A percentile compares a stretch with the other conserved stretches of the same genome.
Conservation (phyloP, 441 rosid genomes). For the Iberis amara region DNA sequence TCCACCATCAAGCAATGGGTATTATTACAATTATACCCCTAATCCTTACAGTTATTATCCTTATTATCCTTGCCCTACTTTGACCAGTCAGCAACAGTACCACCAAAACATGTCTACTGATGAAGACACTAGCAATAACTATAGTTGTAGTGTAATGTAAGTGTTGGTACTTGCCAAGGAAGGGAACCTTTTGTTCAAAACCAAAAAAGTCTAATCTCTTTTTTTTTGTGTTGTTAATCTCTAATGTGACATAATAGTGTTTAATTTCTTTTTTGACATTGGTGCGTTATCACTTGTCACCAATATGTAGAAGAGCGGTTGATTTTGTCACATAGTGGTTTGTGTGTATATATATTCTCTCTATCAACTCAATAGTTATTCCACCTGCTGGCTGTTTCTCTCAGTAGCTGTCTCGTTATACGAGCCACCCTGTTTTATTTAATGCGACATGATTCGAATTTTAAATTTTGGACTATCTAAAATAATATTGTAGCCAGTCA, state of each 20-base stretch:
- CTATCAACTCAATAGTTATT: constrained; percentile 26
- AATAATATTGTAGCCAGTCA: neutral
- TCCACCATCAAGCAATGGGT: constrained; percentile 54
- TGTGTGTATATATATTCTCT: constrained; percentile 27
- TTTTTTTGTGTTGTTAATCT: too few relatives aligned
- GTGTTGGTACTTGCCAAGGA: constrained; percentile 17
- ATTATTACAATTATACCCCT: constrained; percentile 42
- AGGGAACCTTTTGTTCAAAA: neutral
- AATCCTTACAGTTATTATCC: constrained; percentile 34
- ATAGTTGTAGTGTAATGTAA: constrained; percentile 26
- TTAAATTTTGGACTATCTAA: constrained; percentile 1
- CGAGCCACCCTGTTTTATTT: constrained; percentile 27
- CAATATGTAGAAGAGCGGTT: constrained; percentile 12
- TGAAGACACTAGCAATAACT: constrained; percentile 24
- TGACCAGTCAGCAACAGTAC: neutral
- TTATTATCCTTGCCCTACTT: constrained; percentile 29
- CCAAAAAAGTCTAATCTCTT: too few relatives aligned
- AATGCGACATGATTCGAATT: constrained; percentile 15
- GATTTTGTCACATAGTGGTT: constrained; percentile 26
- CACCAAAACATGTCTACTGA: constrained; percentile 17
- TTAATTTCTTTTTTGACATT: neutral
- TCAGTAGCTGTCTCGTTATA: constrained; percentile 32
- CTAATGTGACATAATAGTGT: too few relatives aligned
- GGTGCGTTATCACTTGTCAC: constrained; percentile 8
- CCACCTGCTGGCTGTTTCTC: constrained; percentile 28